A percentile compares a stretch with the other conserved stretches of the same genome.
Conservation (phyloP, 2,329 filamentous ascomycete genomes). For the Gaeumannomyces tritici region DNA sequence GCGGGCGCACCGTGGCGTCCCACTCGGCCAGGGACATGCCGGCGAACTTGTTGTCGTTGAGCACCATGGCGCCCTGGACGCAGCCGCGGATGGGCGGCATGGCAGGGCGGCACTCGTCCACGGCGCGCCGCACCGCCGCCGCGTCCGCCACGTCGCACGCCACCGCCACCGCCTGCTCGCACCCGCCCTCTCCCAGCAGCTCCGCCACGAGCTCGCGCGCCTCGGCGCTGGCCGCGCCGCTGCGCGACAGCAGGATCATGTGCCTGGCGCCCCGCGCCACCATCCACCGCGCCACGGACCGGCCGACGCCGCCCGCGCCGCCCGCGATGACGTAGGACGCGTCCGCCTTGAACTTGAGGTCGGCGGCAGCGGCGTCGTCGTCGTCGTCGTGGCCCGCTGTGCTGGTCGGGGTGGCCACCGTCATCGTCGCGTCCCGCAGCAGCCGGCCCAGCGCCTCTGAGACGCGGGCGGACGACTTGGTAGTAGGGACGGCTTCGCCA, state of each 20-base stretch:
- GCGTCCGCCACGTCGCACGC: constrained; percentile 1
- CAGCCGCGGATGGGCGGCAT: constrained; percentile 20
- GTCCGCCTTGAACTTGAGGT: constrained; percentile 5
- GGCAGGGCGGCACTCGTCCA: neutral
- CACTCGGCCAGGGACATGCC: constrained; percentile 3
- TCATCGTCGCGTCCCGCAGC: neutral
- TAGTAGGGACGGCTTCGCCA: neutral
- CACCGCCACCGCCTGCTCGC: neutral
- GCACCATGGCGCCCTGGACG: constrained; percentile 22
- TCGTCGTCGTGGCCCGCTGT: neutral
- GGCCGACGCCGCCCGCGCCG: constrained; percentile 17
- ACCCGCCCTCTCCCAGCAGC: constrained; percentile 3
- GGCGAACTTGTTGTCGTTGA: constrained; percentile 2
- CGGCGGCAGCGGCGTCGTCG: neutral
- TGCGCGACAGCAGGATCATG: constrained; percentile 11
- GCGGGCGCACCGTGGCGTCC: constrained; percentile 4
- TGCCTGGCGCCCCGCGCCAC: constrained; percentile 11
- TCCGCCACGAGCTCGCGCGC: constrained; percentile 6
- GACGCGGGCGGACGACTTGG: neutral
- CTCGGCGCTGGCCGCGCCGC: constrained; percentile 5
- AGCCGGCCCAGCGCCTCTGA: neutral
- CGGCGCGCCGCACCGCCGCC: neutral
- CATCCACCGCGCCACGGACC: constrained; percentile 14
- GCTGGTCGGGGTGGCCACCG: neutral
- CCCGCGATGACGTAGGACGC: constrained; percentile 17